Conservation (phyloP, 164 flowering plant species). For the Saururus chinensis region DNA sequence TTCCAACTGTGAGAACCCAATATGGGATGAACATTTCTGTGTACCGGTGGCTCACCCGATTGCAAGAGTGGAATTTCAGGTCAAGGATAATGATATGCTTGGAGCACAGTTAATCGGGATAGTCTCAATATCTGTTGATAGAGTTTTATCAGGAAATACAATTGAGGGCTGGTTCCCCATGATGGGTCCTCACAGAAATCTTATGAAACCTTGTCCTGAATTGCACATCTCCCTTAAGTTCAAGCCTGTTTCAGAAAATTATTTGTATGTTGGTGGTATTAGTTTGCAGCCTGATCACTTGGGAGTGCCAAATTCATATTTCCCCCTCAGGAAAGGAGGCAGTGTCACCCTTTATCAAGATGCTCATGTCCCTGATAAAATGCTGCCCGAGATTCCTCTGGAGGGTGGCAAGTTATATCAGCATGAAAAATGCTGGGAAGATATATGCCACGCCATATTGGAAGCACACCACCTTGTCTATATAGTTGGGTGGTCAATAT, state of each 20-base stretch:
- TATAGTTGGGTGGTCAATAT: constrained; percentile 58
- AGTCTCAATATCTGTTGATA: constrained; percentile 38
- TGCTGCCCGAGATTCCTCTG: constrained; percentile 41
- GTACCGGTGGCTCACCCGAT: constrained; percentile 64
- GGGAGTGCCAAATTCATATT: constrained; percentile 57
- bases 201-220: constrained; percentile 37
- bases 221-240: constrained; percentile 42
- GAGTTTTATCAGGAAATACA: constrained; percentile 30
- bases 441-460: constrained; percentile 60
- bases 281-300: constrained; percentile 34
- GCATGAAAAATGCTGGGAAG: constrained; percentile 62
- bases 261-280: constrained; percentile 37
- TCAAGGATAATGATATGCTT: constrained; percentile 70
- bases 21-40: constrained; percentile 57
- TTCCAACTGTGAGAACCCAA: constrained; percentile 51
- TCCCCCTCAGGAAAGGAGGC: constrained; percentile 60
- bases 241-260: constrained; percentile 38
- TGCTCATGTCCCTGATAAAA: constrained; percentile 45
- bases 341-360: constrained; percentile 63
- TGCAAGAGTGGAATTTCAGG: constrained; percentile 46
- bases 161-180: constrained; percentile 57
- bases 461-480: constrained; percentile 60
- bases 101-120: constrained; percentile 68
- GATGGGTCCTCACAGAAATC: constrained; percentile 25
- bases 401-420: constrained; percentile 37